These are phyloP conservation scores for Effrenium voratum DNA, from an alignment of 73 alveolate genomes.

Conservation along the genomic window DNA sequence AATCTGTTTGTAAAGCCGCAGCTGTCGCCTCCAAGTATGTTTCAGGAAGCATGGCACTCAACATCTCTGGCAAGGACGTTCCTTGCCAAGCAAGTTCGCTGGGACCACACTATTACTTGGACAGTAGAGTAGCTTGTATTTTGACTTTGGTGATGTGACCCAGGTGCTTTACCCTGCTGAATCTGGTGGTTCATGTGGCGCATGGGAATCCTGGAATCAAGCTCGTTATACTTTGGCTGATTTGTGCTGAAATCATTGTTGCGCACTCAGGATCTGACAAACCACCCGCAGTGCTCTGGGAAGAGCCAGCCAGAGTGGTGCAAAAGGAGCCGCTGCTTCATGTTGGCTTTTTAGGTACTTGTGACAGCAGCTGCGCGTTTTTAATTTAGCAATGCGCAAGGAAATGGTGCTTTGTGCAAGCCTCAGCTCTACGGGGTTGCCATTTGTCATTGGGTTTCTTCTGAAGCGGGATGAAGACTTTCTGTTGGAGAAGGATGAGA, in stretches of 20 bases:
- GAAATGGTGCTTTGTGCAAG: conserved; percentile 38
- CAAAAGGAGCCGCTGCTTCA: conserved; percentile 7
- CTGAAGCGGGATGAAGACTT: too few species aligned
- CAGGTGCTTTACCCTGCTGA: conserved; percentile 60
- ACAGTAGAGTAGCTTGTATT: conserved; percentile 25
- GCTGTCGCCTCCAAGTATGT: too few species aligned
- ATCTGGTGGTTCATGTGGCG: conserved; percentile 51
- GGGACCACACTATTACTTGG: too few species aligned
- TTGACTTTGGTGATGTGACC: background rate
- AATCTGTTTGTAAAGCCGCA: too few species aligned
- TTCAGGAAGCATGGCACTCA: too few species aligned
- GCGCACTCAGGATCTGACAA: conserved; percentile 4
- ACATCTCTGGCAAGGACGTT: too few species aligned
- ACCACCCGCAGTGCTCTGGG: conserved; percentile 39
- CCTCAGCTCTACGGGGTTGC: background rate
- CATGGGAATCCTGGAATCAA: conserved; percentile 14
- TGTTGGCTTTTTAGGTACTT: background rate
- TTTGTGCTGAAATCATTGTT: background rate
- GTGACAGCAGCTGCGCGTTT: too few species aligned
- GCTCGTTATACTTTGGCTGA: background rate
- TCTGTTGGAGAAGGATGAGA: too few species aligned
- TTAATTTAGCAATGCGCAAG: too few species aligned
- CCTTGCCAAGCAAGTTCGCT: too few species aligned
- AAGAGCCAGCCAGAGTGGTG: conserved; percentile 40
- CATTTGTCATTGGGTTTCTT: too few species aligned